These are phyloP conservation scores for Hyphopichia buzzinii DNA, from an alignment of 1,139 yeast genomes.

Conservation along the genomic window DNA sequence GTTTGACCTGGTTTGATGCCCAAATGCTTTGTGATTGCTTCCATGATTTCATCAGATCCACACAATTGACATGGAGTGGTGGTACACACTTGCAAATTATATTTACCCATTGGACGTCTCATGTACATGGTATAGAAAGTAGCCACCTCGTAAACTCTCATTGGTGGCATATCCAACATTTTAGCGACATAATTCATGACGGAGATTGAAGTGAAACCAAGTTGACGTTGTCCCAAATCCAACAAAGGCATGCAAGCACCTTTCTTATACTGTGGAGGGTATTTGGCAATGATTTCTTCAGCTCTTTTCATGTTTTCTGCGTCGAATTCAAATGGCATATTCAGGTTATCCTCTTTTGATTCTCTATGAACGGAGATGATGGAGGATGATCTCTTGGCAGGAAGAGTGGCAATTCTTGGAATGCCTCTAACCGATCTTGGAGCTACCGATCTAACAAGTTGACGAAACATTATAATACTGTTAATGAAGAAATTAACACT, in stretches of 20 bases:
- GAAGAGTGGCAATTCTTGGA: slow-evolving; percentile 1
- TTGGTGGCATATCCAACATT: slow-evolving; percentile 85
- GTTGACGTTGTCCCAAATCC: slow-evolving; percentile 86
- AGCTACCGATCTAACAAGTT: slow-evolving; percentile 3
- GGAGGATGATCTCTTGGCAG: slow-evolving; percentile 30
- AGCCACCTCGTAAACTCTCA: slow-evolving; percentile 94
- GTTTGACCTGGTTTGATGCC: slow-evolving; percentile 77
- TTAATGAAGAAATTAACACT: too few species aligned
- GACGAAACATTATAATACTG: slow-evolving; percentile 14
- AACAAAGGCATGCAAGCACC: slow-evolving; percentile 87
- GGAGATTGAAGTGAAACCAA: slow-evolving; percentile 81
- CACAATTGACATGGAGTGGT: slow-evolving; percentile 90
- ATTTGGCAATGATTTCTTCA: slow-evolving; percentile 69
- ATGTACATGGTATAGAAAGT: slow-evolving; percentile 92
- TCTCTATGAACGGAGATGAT: slow-evolving; percentile 73
- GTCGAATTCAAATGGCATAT: slow-evolving; percentile 70
- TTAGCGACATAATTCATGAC: slow-evolving; percentile 94
- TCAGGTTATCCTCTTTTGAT: slow-evolving; percentile 63
- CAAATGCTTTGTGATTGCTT: slow-evolving; percentile 62
- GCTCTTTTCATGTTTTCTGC: slow-evolving; percentile 71
- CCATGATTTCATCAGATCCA: slow-evolving; percentile 76
- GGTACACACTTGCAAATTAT: slow-evolving; percentile 82
- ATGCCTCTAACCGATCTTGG: slow-evolving; percentile 1
- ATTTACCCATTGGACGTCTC: slow-evolving; percentile 84
- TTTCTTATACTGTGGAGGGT: slow-evolving; percentile 84